A percentile compares a stretch with the other conserved stretches of the same genome.
These are phyloP conservation scores for Afroboletus lepidellus DNA, from an alignment of 1,284 basidiomycete species.

Conservation along the genomic window DNA sequence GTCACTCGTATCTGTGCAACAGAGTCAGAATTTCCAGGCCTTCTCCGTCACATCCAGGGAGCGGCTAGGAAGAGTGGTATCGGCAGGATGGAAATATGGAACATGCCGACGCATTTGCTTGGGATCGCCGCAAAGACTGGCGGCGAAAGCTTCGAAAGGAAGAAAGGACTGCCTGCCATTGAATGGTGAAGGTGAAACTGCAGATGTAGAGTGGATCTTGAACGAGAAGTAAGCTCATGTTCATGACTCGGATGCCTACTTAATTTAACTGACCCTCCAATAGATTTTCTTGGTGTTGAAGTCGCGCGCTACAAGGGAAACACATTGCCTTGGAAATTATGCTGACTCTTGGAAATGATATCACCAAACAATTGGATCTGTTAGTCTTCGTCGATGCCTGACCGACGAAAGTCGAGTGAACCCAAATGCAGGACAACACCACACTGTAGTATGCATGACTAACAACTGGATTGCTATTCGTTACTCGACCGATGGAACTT, in stretches of 20 bases:
- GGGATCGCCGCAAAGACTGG: constrained; percentile 35
- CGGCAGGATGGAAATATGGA: constrained; percentile 55
- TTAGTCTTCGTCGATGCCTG: background rate
- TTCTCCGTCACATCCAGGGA: constrained; percentile 41
- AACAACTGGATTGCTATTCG: background rate
- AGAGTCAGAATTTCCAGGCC: constrained; percentile 35
- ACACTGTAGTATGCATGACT: background rate
- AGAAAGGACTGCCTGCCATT: constrained; percentile 51
- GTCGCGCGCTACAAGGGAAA: background rate
- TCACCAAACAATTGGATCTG: too few relatives aligned
- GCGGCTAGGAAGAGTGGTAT: constrained; percentile 42
- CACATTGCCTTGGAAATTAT: background rate
- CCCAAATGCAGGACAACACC: background rate
- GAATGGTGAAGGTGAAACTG: constrained; percentile 41
- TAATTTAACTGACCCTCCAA: background rate
- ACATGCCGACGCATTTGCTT: constrained; percentile 40
- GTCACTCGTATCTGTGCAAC: constrained; percentile 49
- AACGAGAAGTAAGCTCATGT: constrained; percentile 49
- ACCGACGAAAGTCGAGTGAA: background rate
- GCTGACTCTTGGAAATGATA: background rate
- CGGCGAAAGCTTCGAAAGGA: constrained; percentile 40
- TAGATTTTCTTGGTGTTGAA: constrained; percentile 25
- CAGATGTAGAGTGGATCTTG: constrained; percentile 48
- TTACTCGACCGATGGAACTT: background rate
- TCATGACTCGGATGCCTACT: background rate